Evolutionary conservation across 768 basidiomycete species (phyloP).

Genomic region (Mycena galopus): DNA sequence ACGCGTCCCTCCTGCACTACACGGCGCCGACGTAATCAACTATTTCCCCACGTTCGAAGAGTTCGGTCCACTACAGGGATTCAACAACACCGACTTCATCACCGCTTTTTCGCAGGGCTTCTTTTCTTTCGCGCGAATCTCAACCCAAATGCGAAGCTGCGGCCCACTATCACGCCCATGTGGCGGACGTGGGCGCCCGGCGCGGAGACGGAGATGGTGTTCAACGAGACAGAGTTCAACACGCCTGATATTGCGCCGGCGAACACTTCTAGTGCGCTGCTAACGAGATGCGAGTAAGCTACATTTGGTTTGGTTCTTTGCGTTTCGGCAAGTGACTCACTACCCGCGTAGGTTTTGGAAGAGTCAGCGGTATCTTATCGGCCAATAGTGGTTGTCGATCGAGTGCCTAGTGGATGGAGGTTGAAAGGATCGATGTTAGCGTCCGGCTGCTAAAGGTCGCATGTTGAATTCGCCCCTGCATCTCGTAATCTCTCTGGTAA

Average conservation of each 20-base stretch:
- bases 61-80: neutral
- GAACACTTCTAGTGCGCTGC: conserved; percentile 35
- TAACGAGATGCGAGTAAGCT: conserved; percentile 39
- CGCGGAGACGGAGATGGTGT: conserved; percentile 44
- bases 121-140: conserved; percentile 38
- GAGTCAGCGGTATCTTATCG: neutral
- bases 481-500: no score
- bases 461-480: no score
- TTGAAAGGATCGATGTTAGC: neutral
- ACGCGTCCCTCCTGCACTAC: conserved; percentile 40
- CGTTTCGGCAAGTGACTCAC: neutral
- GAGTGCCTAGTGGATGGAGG: neutral
- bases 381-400: conserved; percentile 44
- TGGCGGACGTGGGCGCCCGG: conserved; percentile 18
- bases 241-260: conserved; percentile 1
- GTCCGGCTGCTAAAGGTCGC: no score
- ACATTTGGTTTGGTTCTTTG: neutral
- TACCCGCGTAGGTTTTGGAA: neutral
- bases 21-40: conserved; percentile 34
- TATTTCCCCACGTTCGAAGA: conserved; percentile 36
- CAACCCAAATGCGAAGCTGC: conserved; percentile 40
- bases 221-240: conserved; percentile 35
- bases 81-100: conserved; percentile 43
- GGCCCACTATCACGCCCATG: conserved; percentile 21
- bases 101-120: conserved; percentile 45